Evolutionary conservation across 2,329 filamentous ascomycete genomes (phyloP), one percentile per base, ranked within the genome.

Genomic region (Cladosporium sp.): DNA sequence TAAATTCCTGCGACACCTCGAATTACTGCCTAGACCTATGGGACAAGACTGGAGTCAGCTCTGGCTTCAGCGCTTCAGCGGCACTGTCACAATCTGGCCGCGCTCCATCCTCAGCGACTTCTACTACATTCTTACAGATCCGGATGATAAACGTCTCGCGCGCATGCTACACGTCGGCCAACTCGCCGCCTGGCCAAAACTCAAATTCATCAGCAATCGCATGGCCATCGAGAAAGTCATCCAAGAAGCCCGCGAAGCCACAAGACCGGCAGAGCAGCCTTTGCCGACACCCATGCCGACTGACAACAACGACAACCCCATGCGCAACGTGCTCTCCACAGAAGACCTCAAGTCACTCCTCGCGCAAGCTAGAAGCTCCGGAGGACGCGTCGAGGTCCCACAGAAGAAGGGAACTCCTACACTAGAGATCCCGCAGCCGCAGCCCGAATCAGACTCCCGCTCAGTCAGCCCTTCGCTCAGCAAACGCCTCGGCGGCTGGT

Each of bases 1-100:
- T 46, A 95, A 95, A 76, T 94, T 99, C 23, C 85, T 98, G 50
- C 89, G 93, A 1, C 93, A 97, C 75, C 85, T 98, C 0, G 95
- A 99, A 78, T 84, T 99, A 4, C 86, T 99, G 0, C 95, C 95
- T 0, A 88, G 95, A 0, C 93, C 92, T 0, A 79, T 98, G 26
- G 94, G 93, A 2, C 94, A 98, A 78, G 95, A 99, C 77, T 99
- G 95, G 95, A 93, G 90, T 66, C 91, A 97, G 78, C 88, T 99
- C 26, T 99, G 94, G 91, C 85, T 99, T 57, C 95, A 99, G 77
- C 88, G 93, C 66, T 99, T 99, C 78, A 91, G 90, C 69, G 95
- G 95, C 31, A 98, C 92, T 11, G 90, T 98, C 69, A 99, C 95
- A 14, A 93, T 99, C 74, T 98, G 94, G 93, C 95, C 95, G 8